Percentiles rank a stretch among this genome's conserved stretches.
Evolutionary conservation across 441 rosid genomes (phyloP).

Genomic region (Geranium incanum): DNA sequence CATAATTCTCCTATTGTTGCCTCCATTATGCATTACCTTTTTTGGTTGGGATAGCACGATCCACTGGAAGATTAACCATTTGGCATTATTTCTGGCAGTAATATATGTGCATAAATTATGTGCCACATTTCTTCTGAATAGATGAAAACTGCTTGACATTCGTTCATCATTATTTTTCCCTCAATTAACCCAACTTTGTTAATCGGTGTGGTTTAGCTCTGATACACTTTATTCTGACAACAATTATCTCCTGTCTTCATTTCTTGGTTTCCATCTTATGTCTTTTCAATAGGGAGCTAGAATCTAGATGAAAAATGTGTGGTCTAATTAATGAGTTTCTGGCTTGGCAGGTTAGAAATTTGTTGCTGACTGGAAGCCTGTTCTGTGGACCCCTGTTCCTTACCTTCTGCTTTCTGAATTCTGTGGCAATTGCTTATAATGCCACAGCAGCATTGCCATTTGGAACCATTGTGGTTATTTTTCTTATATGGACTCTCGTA

Average conservation of each 20-base stretch:
- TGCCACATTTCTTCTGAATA: too few relatives aligned
- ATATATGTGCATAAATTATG: too few relatives aligned
- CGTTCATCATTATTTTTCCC: too few relatives aligned
- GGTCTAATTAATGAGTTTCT: neutral
- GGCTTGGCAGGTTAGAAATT: conserved; percentile 26
- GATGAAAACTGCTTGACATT: too few relatives aligned
- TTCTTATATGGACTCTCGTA: conserved; percentile 28
- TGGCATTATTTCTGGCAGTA: neutral
- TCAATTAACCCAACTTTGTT: too few relatives aligned
- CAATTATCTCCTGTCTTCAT: too few relatives aligned
- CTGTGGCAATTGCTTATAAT: conserved; percentile 23
- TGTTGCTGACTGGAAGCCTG: conserved; percentile 26
- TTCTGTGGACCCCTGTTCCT: conserved; percentile 22
- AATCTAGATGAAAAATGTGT: neutral
- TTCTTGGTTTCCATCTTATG: too few relatives aligned
- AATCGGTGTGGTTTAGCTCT: too few relatives aligned
- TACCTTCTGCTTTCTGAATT: conserved; percentile 26
- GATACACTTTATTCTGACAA: too few relatives aligned
- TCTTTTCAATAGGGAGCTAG: neutral
- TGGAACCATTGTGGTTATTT: conserved; percentile 26
- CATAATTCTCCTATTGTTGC: neutral
- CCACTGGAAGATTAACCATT: neutral
- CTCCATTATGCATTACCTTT: neutral
- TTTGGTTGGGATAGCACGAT: neutral
- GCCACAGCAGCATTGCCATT: conserved; percentile 27